Evolutionary conservation across 805 yeast genomes (phyloP).

Genomic region (Ogataea corticis): DNA sequence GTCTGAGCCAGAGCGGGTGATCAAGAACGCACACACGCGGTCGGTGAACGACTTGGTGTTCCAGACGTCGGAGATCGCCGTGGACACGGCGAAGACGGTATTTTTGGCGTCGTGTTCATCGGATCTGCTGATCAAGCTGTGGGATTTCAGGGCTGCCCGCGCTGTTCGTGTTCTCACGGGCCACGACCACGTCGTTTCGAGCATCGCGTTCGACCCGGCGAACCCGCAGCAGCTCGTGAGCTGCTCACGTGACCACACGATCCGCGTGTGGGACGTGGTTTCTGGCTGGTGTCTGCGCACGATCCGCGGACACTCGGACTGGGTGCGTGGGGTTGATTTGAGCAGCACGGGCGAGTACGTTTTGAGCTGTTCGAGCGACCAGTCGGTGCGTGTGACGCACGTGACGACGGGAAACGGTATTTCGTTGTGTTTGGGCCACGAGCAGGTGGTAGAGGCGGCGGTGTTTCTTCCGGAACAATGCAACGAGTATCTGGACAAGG

Average conservation of each 20-base stretch:
- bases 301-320: conserved; percentile 79
- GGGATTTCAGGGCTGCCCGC: conserved; percentile 49
- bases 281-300: conserved; percentile 68
- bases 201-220: conserved; percentile 50
- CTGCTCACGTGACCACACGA: conserved; percentile 62
- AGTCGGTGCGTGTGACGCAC: conserved; percentile 66
- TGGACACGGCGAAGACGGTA: conserved; percentile 25
- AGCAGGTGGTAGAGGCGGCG: conserved; percentile 78
- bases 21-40: conserved; percentile 73
- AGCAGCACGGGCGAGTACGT: conserved; percentile 53
- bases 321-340: conserved; percentile 73
- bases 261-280: conserved; percentile 65
- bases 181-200: conserved; percentile 84
- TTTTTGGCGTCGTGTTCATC: conserved; percentile 52
- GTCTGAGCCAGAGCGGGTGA: conserved; percentile 58
- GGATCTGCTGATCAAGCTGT: conserved; percentile 61
- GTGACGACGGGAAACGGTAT: conserved; percentile 65
- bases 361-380: conserved; percentile 78
- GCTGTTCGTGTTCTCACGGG: conserved; percentile 65
- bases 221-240: conserved; percentile 53
- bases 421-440: conserved; percentile 71
- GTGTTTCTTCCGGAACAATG: conserved; percentile 61
- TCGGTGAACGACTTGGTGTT: conserved; percentile 59
- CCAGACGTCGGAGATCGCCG: conserved; percentile 44
- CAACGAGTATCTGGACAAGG: conserved; percentile 48